Evolutionary conservation across 1,139 yeast genomes (phyloP).

Genomic region (Kluyveromyces marxianus): DNA sequence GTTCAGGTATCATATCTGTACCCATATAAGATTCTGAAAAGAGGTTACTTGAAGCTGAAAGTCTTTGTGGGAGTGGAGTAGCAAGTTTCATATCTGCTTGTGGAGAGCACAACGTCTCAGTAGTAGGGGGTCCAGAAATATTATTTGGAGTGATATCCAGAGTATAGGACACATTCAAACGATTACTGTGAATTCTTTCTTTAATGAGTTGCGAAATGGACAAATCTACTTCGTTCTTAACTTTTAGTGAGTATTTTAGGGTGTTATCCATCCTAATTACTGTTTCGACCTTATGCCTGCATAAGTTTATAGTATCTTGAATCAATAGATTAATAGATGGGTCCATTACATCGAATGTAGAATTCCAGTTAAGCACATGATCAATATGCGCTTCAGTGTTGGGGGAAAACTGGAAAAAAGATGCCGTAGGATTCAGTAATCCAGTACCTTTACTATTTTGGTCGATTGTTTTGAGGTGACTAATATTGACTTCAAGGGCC

Average conservation of each 20-base stretch:
- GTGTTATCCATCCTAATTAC: conserved; percentile 72
- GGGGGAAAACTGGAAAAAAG: conserved; percentile 52
- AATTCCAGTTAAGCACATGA: conserved; percentile 44
- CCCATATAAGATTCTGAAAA: conserved; percentile 38
- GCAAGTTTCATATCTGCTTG: conserved; percentile 4
- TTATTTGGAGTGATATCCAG: neutral
- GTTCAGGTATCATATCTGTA: conserved; percentile 26
- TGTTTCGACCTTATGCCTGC: conserved; percentile 63
- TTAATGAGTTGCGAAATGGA: conserved; percentile 61
- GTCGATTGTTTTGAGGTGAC: conserved; percentile 22
- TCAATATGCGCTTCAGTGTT: conserved; percentile 59
- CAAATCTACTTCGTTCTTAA: conserved; percentile 73
- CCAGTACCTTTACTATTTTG: conserved; percentile 10
- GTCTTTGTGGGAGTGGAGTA: conserved; percentile 12
- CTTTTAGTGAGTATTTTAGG: conserved; percentile 67
- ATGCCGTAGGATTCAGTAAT: conserved; percentile 16
- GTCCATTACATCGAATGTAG: conserved; percentile 37
- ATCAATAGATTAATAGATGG: conserved; percentile 56
- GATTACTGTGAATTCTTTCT: conserved; percentile 46
- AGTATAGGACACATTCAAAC: conserved; percentile 26
- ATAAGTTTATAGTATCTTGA: conserved; percentile 58
- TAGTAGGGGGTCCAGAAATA: neutral
- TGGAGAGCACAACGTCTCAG: neutral
- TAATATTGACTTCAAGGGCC: conserved; percentile 64
- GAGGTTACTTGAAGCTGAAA: conserved; percentile 22